Conservation (phyloP, 441 rosid species). For the Euphorbia celastroides region DNA sequence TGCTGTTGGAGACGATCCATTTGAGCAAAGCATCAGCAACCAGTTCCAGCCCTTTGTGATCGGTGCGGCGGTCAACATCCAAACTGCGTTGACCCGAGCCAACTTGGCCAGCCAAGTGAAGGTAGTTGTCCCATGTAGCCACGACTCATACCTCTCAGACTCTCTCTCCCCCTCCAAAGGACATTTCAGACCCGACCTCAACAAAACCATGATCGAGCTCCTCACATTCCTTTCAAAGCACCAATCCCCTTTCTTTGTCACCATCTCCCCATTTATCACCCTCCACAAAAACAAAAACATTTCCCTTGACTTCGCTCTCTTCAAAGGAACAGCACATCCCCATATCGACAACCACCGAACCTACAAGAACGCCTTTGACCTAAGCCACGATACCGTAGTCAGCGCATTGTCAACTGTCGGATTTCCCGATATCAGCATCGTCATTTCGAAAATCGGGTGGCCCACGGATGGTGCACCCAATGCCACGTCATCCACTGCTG, state of each 20-base stretch:
- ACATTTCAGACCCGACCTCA: constrained; percentile 67
- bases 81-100: constrained; percentile 60
- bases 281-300: constrained; percentile 61
- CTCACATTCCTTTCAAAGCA: constrained; percentile 59
- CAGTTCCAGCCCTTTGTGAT: constrained; percentile 61
- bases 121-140: constrained; percentile 79
- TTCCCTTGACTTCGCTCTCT: constrained; percentile 64
- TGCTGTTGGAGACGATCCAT: constrained; percentile 84
- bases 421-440: constrained; percentile 52
- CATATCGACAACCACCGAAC: constrained; percentile 44
- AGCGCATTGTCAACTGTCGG: constrained; percentile 57
- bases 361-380: constrained; percentile 73
- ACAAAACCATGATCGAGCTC: constrained; percentile 77
- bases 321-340: constrained; percentile 46
- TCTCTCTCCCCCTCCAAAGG: constrained; percentile 63
- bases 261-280: constrained; percentile 56
- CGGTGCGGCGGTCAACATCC: constrained; percentile 73
- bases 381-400: constrained; percentile 57
- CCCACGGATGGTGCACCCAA: constrained; percentile 83
- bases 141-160: constrained; percentile 56
- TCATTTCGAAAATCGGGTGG: constrained; percentile 77
- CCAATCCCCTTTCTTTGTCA: constrained; percentile 63
- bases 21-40: constrained; percentile 51
- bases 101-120: constrained; percentile 57
- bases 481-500: constrained; percentile 52